Evolutionary conservation across 2,329 filamentous ascomycete genomes (phyloP), one percentile per base, ranked within the genome.

Genomic region (Hawksworthiomyces lignivorus): DNA sequence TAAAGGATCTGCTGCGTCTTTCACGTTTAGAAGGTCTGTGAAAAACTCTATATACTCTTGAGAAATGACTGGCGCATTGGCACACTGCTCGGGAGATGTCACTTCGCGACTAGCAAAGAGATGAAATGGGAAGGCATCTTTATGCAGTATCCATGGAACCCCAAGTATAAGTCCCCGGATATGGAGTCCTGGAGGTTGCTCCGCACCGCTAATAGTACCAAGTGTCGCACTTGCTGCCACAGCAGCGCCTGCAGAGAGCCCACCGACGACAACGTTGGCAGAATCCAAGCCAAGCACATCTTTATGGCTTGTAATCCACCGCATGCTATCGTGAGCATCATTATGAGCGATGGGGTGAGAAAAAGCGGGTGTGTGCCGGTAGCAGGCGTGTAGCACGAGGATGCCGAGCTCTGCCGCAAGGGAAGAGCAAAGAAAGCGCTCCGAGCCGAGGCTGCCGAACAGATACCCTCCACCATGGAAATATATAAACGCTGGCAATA

Each of bases 291-390:
- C 58, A 15, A 72, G 50, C 0, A 48, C 37, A 0, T 54, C 48
- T 0, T 65, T 60, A 43, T 73, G 60, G n/a, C 58, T 52, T 30
- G 67, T 57, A 1, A 72, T 48, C 70, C 70, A 76, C 12, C 65
- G 58, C 27, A 72, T 69, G 2, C 65, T 64, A 41, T 75, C 72
- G 48, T 69, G 64, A 0, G 64, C 56, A 41, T 77, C 73, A 39
- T 67, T 44, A 62, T 65, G 70, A 1, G 67, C 60, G 0, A 61
- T 66, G 0, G 72, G 69, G 43, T 65, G 72, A 2, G 37, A 47
- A 36, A 67, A 54, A 38, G 73, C 65, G 0, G 71, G 70, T 0
- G 70, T 71, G 52, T 75, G 72, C 2, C 73, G 65, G 50, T 75
- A 75, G 40, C 69, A 69, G 11, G 73, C 57, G 39, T 72, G 71